phyloP scores from a whole-genome alignment of 345 rosid genomes.

The Arabidopsis arenosa region DNA sequence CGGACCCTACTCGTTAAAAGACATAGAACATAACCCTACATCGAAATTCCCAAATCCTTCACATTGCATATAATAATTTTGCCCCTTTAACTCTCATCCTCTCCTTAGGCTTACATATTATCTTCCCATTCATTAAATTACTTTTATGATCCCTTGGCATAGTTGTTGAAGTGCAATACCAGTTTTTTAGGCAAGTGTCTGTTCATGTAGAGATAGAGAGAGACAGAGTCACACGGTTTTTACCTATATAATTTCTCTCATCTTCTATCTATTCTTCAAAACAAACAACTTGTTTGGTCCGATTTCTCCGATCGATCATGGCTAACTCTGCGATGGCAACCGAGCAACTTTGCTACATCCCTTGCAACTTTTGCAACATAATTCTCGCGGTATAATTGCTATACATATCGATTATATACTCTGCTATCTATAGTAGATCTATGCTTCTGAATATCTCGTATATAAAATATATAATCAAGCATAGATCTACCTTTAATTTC shows the following conservation, averaged over 20 bases:
- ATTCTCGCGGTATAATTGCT: conserved; percentile 81
- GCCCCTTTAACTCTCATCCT: conserved; percentile 38
- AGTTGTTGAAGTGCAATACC: conserved; percentile 38
- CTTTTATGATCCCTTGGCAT: conserved; percentile 30
- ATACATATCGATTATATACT: background rate
- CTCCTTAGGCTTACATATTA: conserved; percentile 35
- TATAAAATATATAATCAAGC: conserved; percentile 13
- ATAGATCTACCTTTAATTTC: conserved; percentile 35
- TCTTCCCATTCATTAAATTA: conserved; percentile 21
- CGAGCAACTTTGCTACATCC: conserved; percentile 98
- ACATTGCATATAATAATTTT: conserved; percentile 37
- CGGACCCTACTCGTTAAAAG: conserved; percentile 44
- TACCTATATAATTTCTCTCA: conserved; percentile 32
- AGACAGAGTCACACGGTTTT: conserved; percentile 28
- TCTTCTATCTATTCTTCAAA: conserved; percentile 30
- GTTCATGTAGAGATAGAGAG: conserved; percentile 16
- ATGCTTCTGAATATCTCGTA: conserved; percentile 25
- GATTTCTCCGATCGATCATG: conserved; percentile 32
- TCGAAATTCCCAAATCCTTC: conserved; percentile 40
- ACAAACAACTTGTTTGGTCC: conserved; percentile 20
- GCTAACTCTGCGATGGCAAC: conserved; percentile 43
- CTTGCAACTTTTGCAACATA: conserved; percentile 97
- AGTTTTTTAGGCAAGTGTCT: conserved; percentile 40
- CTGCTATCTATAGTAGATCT: conserved; percentile 43
- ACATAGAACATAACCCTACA: conserved; percentile 43